These are phyloP conservation scores for Boletus patriciae DNA, from an alignment of 768 basidiomycete genomes.

Conservation along the genomic window DNA sequence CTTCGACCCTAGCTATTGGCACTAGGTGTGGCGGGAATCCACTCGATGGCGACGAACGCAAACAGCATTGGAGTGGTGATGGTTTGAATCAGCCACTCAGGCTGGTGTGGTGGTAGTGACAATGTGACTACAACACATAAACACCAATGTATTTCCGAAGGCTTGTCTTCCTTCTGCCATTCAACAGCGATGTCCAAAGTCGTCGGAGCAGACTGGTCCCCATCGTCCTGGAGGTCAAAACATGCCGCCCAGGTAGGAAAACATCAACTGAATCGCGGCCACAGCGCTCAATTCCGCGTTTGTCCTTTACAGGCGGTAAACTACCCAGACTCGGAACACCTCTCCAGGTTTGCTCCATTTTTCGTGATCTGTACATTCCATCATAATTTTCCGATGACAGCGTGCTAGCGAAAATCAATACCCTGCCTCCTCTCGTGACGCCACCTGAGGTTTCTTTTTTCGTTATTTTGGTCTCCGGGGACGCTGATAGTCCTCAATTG, in stretches of 20 bases:
- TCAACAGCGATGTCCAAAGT: constrained; percentile 11
- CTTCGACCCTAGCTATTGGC: neutral
- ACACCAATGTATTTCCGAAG: neutral
- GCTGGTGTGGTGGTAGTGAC: too few species aligned
- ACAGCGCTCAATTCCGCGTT: neutral
- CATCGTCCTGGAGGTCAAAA: constrained; percentile 78
- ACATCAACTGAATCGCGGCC: neutral
- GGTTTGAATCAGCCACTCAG: neutral
- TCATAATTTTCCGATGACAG: constrained; percentile 36
- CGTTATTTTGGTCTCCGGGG: constrained; percentile 16
- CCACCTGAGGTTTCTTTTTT: constrained; percentile 82
- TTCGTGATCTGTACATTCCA: neutral
- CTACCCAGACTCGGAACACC: constrained; percentile 64
- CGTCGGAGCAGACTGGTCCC: constrained; percentile 51
- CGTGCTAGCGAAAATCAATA: constrained; percentile 73
- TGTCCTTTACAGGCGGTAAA: constrained; percentile 53
- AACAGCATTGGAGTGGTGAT: neutral
- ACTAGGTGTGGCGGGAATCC: neutral
- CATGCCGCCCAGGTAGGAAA: constrained; percentile 67
- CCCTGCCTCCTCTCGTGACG: constrained; percentile 88
- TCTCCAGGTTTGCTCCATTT: constrained; percentile 47
- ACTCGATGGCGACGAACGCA: neutral
- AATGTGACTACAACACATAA: neutral
- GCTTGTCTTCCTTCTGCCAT: neutral
- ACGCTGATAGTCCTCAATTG: constrained; percentile 23